Evolutionary conservation across 495 filamentous ascomycete species (phyloP), one percentile per base, ranked within the genome.

Genomic region (Trichoderma gamsii): DNA sequence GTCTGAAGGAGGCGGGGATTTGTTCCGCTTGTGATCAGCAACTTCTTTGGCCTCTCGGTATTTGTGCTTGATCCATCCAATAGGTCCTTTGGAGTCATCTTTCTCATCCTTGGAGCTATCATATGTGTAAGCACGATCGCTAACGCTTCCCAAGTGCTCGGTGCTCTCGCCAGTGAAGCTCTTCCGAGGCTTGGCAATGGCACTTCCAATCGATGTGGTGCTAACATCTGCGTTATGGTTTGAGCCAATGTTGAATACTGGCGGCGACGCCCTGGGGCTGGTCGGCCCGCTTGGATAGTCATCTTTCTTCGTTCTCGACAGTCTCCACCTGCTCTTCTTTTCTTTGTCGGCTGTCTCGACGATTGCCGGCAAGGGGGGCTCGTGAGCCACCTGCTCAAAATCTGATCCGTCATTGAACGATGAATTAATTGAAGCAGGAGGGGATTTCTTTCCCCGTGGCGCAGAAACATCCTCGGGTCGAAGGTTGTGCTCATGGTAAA

Each of bases 41-140:
- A 84, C 86, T 69, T 92, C 89, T 69, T 88, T 91, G 32, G 87
- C 86, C 71, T 93, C 90, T 21, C 89, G 85, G 51, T 95, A 87
- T 78, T 95, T 96, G 70, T 87, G 89, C 73, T 91, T 91, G 71
- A 97, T 85, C 85, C 93, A 96, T 18, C 87, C 88, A 64, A 96
- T 83, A 6, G 92, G 83, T n/a, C 90, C 89, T 70, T 87, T 90
- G 70, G 83, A 82, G 43, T 83, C 80, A 72, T 85, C 77, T 80
- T 83, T 71, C 76, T 79, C 74, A 65, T 71, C 69, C 69, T 80
- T 76, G 29, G 76, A 71, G 66, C 79, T 72, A 3, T 65, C 63
- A 25, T 65, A 43, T 8, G 63, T 41, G 35, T 65, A 65, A 18
- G 63, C 3, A 73, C 73, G 13, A 79, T 78, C n/a, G 78, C 71